Evolutionary conservation across 2,329 filamentous ascomycete genomes (phyloP), one percentile per base, ranked within the genome.

Genomic region (Penicillium olsonii): DNA sequence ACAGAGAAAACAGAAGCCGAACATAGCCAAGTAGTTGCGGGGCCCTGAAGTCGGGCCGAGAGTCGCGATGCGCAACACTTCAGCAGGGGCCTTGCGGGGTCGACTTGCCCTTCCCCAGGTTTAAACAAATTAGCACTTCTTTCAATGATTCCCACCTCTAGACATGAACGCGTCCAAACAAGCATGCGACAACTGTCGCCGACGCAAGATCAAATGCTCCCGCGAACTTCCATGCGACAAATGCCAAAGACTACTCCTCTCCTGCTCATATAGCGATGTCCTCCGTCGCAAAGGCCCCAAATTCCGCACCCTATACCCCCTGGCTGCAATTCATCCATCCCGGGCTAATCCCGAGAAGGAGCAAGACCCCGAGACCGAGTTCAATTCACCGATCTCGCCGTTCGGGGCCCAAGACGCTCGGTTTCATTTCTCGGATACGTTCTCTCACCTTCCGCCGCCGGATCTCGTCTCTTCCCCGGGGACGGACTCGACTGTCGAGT

Each of bases 141-240:
- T n/a, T n/a, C n/a, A n/a, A n/a, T n/a, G 37, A 68, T 68, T 62
- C 68, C 62, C 53, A 63, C 48, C 54, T 51, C 38, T 45, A 45
- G 47, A 39, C 45, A 58, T 45, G 56, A 60, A 31, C 29, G 34
- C 60, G 19, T 48, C 51, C 19, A 72, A 70, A 49, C 69, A 72
- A 54, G 68, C 70, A 38, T 73, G 70, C 50, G 69, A 73, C 45
- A 72, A 71, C 45, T 75, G 72, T 59, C 66, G 72, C 24, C 62
- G 66, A 14, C 68, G 72, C 39, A 75, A 75, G 49, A 71, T 75
- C 47, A 75, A 72, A 62, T 75, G 72, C 48, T 66, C 64, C 38
- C 68, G 65, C 60, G 70, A 64, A 55, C 61, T 60, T 12, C 72
- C 72, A 2, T 75, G 72, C 55, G 70, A 75, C 42, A 74, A 70